Base-by-base conservation (phyloP, 1,139 yeast species). In the Geotrichum candidum region DNA sequence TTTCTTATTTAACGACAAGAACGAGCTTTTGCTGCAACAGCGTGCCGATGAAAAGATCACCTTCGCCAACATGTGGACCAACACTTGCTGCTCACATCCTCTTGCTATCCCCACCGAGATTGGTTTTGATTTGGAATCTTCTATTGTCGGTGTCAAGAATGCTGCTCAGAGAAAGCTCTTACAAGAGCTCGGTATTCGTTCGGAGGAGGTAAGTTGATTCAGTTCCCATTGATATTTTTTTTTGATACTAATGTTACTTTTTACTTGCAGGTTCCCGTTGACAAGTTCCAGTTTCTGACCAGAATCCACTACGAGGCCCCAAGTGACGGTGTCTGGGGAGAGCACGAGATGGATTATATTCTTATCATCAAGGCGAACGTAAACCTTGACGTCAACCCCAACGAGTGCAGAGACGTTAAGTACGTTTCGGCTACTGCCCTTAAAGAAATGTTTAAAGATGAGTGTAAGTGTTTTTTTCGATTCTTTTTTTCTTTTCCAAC, bases 61-160 rank as follows among this genome's bases (percentile, higher is more conserved):
- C 0, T 94, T 94, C 76, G 96, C 99, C 1, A 84, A 84, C 63
- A 85, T 90, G 87, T 94, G 99, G 99, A 94, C 99, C 53, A 94
- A 94, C 74, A 95, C 99, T 2, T 95, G 99, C 76, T 94, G 99
- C 74, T 92, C 98, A 0, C 99, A 94, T 75, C 99, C 99, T 5
- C 80, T 94, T 63, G 90, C 96, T 64, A 84, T 90, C 33, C 83
- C 87, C 50, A 78, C 84, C 51, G 99, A 94, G 75, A 78, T 91
- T 71, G 97, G 97, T 10, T 73, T 76, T 54, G 79, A 81, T 66
- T 76, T 87, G 61, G 78, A 79, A 53, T 76, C 80, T 41, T 88
- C 96, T 23, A 79, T 94, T 10, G 76, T 76, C 31, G 99, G 99
- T 62, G 96, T 84, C 60, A 89, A 86, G 73, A 79, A 80, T 52